These are phyloP conservation scores for Spathaspora boniae DNA, from an alignment of 805 yeast species.

Conservation along the genomic window DNA sequence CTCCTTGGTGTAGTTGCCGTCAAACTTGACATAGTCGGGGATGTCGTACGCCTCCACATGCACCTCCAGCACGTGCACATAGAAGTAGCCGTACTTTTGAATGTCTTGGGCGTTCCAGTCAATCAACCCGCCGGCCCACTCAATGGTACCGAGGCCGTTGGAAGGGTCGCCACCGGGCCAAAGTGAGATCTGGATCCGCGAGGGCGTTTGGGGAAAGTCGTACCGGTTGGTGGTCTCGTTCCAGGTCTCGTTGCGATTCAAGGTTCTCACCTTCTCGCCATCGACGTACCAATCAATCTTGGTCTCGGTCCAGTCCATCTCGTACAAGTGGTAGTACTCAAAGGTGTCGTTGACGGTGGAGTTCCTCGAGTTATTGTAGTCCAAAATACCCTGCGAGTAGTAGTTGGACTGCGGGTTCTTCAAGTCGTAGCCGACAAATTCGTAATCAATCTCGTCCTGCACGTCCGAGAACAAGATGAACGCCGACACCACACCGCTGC, in stretches of 20 bases:
- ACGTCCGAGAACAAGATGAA: constrained; percentile 78
- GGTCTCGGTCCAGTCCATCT: constrained; percentile 80
- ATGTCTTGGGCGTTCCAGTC: constrained; percentile 81
- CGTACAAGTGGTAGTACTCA: constrained; percentile 69
- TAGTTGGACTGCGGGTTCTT: constrained; percentile 70
- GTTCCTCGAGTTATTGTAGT: constrained; percentile 58
- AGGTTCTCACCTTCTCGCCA: constrained; percentile 62
- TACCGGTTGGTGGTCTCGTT: constrained; percentile 58
- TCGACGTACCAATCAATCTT: constrained; percentile 68
- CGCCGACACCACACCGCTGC: constrained; percentile 79
- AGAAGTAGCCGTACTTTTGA: constrained; percentile 74
- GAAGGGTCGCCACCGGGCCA: constrained; percentile 73
- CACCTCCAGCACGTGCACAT: constrained; percentile 58
- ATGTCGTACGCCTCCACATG: constrained; percentile 69
- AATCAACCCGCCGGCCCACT: constrained; percentile 86
- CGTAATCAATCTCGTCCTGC: constrained; percentile 88
- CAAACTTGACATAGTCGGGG: constrained; percentile 49
- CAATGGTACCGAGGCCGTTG: constrained; percentile 60
- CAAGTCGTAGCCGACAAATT: constrained; percentile 76
- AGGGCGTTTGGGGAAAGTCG: constrained; percentile 69
- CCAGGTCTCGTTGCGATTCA: constrained; percentile 56
- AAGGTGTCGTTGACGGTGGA: constrained; percentile 51
- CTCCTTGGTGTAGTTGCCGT: constrained; percentile 43
- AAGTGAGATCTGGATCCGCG: constrained; percentile 66
- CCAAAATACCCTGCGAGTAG: constrained; percentile 70